Evolutionary conservation across 1,139 yeast genomes (phyloP), one percentile per base, ranked within the genome.

Genomic region (Meyerozyma guilliermondii): DNA sequence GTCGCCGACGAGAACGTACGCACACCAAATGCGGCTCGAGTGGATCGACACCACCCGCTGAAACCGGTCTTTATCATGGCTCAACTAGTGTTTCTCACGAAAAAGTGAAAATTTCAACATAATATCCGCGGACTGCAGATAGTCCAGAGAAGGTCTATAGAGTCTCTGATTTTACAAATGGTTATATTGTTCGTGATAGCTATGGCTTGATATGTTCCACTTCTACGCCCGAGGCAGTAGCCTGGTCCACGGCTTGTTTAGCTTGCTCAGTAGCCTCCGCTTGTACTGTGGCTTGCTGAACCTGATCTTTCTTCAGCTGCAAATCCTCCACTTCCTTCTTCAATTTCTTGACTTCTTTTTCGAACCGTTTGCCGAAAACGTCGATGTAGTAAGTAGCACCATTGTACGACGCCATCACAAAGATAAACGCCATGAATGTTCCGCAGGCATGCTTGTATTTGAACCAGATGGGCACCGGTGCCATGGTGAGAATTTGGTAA

Each of bases 351-450:
- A 91, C 87, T 59, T 92, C 96, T 55, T 84, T 87, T 56, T 83
- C 95, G 63, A 86, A 82, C 55, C 88, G 74, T 58, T 83, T 86
- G 45, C 95, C 97, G 64, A 91, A 92, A 36, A 85, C 84, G 57
- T 92, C 98, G 45, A 92, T 76, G 59, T 92, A 92, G 59, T 87
- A 92, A 1, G 96, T 87, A 2, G 98, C 98, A 28, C 98, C 98
- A 53, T 92, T 91, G 61, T 85, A 87, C 40, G 89, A 74, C 2
- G 98, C 95, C 65, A 81, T 77, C 30, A 82, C 63, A 54, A 89
- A 88, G 23, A 92, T 87, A 43, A 76, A 71, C 3, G 80, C 63
- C 47, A 92, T 76, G 59, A 89, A 91, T 1, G 73, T 54, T 0
- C 84, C 80, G 35, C 95, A 87, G 1, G 86, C 76, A 43, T 70